Evolutionary conservation across 805 yeast species (phyloP).

Genomic region (Komagataella kurtzmanii): DNA sequence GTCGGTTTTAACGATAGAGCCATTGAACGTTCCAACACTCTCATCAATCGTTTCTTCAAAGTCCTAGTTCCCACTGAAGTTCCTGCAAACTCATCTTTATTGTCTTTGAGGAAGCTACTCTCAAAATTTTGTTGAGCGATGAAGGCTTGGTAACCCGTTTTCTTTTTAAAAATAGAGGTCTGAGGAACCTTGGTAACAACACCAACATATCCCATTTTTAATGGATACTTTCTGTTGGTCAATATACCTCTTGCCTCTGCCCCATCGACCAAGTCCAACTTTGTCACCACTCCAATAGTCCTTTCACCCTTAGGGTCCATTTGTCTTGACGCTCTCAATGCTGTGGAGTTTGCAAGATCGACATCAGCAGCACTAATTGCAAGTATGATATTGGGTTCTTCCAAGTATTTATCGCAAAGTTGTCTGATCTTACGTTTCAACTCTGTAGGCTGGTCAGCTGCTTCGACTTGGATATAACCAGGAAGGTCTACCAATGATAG

Average conservation of each 20-base stretch:
- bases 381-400: slow-evolving; percentile 84
- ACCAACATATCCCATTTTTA: slow-evolving; percentile 95
- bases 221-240: slow-evolving; percentile 72
- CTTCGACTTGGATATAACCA: slow-evolving; percentile 93
- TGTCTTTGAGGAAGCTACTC: slow-evolving; percentile 44
- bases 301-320: slow-evolving; percentile 94
- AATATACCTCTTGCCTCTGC: slow-evolving; percentile 54
- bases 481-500: slow-evolving; percentile 90
- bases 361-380: slow-evolving; percentile 98
- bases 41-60: slow-evolving; percentile 70
- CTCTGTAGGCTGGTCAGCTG: slow-evolving; percentile 87
- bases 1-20: slow-evolving; percentile 82
- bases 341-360: slow-evolving; percentile 92
- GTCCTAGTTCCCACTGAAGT: slow-evolving; percentile 66
- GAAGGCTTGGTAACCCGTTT: slow-evolving; percentile 46
- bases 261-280: slow-evolving; percentile 81
- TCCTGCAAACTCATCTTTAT: slow-evolving; percentile 44
- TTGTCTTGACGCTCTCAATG: slow-evolving; percentile 74
- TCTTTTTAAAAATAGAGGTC: slow-evolving; percentile 36
- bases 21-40: slow-evolving; percentile 84
- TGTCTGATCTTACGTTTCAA: slow-evolving; percentile 67
- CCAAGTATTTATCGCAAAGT: slow-evolving; percentile 75
- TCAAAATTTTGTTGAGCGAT: slow-evolving; percentile 61
- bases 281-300: slow-evolving; percentile 93
- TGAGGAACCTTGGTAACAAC: slow-evolving; percentile 79